A percentile compares a stretch with the other conserved stretches of the same genome.
These are phyloP conservation scores for Alternaria triticina DNA, from an alignment of 2,329 filamentous ascomycete genomes.

Conservation along the genomic window DNA sequence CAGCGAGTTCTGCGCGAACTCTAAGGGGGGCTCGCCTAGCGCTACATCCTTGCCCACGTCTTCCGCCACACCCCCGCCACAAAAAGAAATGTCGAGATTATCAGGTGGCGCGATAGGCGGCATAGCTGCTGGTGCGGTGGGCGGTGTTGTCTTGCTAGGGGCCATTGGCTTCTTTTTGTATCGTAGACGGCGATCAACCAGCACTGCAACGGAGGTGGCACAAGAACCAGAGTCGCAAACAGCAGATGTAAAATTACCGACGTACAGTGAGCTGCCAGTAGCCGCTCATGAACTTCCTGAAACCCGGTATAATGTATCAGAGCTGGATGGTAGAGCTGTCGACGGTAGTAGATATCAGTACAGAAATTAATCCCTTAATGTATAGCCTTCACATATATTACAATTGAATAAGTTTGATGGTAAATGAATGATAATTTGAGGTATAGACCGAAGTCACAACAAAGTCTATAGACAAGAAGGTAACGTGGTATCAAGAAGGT, in stretches of 20 bases:
- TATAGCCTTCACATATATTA: background rate
- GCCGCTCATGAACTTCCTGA: slow-evolving; percentile 16
- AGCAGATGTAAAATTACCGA: slow-evolving; percentile 8
- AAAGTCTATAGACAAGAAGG: slow-evolving; percentile 1
- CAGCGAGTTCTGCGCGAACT: slow-evolving; percentile 14
- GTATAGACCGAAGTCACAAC: background rate
- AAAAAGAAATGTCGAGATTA: slow-evolving; percentile 6
- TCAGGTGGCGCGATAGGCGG: slow-evolving; percentile 26
- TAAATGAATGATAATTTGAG: background rate
- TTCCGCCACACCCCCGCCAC: slow-evolving; percentile 5
- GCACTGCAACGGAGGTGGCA: background rate
- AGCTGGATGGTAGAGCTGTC: slow-evolving; percentile 13
- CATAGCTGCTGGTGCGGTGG: slow-evolving; percentile 23
- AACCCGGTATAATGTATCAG: slow-evolving; percentile 5
- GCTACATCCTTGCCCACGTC: slow-evolving; percentile 10
- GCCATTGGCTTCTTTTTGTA: slow-evolving; percentile 19
- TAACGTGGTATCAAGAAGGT: slow-evolving; percentile 48
- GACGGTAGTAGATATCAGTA: slow-evolving; percentile 2
- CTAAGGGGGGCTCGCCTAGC: slow-evolving; percentile 1
- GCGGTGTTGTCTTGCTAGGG: slow-evolving; percentile 17
- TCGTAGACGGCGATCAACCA: slow-evolving; percentile 11
- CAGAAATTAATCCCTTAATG: background rate
- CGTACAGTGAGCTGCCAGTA: slow-evolving; percentile 6
- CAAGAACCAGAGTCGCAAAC: slow-evolving; percentile 10
- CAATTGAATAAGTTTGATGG: background rate